These are phyloP conservation scores for Pseudomicrostroma phylloplanum DNA, from an alignment of 1,284 basidiomycete genomes.

Conservation along the genomic window DNA sequence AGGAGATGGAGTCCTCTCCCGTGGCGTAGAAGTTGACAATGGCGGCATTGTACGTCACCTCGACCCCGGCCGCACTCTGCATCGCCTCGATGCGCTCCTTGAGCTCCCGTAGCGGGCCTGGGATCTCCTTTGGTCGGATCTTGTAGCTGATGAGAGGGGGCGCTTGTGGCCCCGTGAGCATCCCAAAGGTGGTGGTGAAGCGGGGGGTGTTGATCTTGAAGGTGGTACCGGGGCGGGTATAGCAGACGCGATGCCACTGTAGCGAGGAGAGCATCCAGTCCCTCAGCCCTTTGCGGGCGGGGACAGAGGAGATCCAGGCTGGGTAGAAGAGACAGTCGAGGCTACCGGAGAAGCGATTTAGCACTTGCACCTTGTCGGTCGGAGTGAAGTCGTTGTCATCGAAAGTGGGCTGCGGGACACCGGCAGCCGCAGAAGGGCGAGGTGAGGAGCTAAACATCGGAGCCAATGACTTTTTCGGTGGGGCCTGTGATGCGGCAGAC, in stretches of 20 bases:
- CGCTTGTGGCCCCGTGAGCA: constrained; percentile 15
- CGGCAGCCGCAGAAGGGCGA: neutral
- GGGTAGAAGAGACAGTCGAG: constrained; percentile 19
- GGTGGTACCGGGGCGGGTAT: constrained; percentile 13
- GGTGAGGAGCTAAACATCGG: neutral
- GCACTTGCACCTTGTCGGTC: neutral
- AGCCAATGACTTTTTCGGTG: neutral
- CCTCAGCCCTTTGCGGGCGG: constrained; percentile 9
- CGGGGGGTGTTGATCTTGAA: constrained; percentile 18
- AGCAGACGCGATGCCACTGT: constrained; percentile 22
- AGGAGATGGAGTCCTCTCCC: constrained; percentile 47
- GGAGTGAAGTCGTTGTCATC: neutral
- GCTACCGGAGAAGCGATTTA: constrained; percentile 13
- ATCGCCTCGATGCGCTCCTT: constrained; percentile 16
- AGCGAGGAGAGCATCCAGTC: constrained; percentile 16
- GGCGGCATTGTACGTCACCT: constrained; percentile 47
- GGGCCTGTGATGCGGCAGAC: neutral
- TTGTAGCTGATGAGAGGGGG: constrained; percentile 7
- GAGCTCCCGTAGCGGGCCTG: constrained; percentile 8
- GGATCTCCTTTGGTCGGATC: constrained; percentile 14
- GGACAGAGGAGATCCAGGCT: constrained; percentile 10
- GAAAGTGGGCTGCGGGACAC: neutral
- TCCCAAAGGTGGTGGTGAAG: constrained; percentile 22
- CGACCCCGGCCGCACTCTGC: constrained; percentile 13
- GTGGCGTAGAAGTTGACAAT: constrained; percentile 51